Evolutionary conservation across 1,284 basidiomycete genomes (phyloP), one percentile per base, ranked within the genome.

Genomic region (Sphaerobolus stellatus): DNA sequence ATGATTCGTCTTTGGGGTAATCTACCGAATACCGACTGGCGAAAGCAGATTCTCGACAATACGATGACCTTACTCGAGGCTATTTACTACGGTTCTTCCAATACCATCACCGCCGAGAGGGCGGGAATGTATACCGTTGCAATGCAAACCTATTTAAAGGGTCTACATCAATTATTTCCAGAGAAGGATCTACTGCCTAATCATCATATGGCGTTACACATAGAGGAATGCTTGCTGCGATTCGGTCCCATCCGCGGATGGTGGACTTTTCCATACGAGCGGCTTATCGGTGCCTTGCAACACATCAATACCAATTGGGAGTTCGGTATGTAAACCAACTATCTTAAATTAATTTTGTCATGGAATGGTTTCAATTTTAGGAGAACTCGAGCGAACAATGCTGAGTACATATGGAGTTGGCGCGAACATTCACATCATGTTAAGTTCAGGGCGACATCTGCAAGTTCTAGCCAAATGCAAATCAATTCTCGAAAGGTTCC

Each of bases 241-340:
- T 75, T 70, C 58, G 70, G 72, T 2, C 71, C 71, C 18, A 59
- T 68, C 8, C 56, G 59, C 3, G 67, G 64, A 1, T 73, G 71
- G 71, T 70, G 72, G 71, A 63, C 58, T 33, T 71, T 70, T 56
- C 68, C 70, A 2, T 69, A 71, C 52, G 69, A 73, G 55, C 61
- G 67, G 1, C 48, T 70, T 27, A 67, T 71, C 45, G 71, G 71
- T 8, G 27, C 48, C 7, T 48, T 70, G 22, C 68, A 70, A 55
- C 57, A 58, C 9, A 34, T 64, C n/a, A 56, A 59, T 18, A 61
- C 58, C 20, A 68, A 69, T 41, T 5, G 25, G 7, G 54, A 55
- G 24, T 25, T 50, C n/a, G 45, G 31, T 54, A 22, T 41, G 25
- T 18, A 7, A 43, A 20, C 7, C n/a, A 9, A 43, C 18, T 20